Conservation (phyloP, 441 rosid genomes). For the Gossypium schwendimanii region DNA sequence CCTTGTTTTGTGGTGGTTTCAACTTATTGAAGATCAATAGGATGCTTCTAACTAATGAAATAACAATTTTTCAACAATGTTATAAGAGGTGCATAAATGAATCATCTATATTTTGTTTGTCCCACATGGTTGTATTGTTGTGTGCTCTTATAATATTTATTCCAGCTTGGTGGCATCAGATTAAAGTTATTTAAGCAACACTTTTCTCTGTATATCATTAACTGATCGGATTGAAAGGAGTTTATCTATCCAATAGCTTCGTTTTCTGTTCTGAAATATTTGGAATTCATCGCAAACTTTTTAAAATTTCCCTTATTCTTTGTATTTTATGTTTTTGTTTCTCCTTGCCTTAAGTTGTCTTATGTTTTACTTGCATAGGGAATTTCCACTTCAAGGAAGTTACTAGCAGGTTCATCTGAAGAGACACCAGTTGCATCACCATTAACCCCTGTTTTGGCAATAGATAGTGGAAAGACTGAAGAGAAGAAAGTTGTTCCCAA, state of each 20-base stretch:
- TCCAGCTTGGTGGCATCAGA: constrained; percentile 1
- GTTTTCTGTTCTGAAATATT: not conserved
- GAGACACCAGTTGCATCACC: constrained; percentile 64
- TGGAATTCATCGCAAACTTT: not conserved
- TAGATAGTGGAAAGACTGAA: constrained; percentile 49
- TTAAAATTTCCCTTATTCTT: not conserved
- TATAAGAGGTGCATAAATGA: not conserved
- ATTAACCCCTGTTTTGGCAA: constrained; percentile 48
- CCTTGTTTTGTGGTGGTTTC: not conserved
- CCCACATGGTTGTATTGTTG: not conserved
- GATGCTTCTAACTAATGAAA: not conserved
- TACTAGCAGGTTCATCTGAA: constrained; percentile 39
- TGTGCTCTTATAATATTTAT: not conserved
- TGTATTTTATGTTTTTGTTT: not conserved
- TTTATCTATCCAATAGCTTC: not conserved
- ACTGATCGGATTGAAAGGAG: not conserved
- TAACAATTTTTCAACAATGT: not conserved
- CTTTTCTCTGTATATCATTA: not conserved
- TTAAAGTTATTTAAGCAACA: not conserved
- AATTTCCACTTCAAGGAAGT: constrained; percentile 56
- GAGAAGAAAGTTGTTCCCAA: constrained; percentile 53
- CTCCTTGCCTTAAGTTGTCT: not conserved
- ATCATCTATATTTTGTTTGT: not conserved
- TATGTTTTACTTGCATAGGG: constrained; percentile 37
- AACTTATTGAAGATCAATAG: not conserved